Evolutionary conservation across 1,284 basidiomycete genomes (phyloP).

Genomic region (Tetrapyrgos nigripes): DNA sequence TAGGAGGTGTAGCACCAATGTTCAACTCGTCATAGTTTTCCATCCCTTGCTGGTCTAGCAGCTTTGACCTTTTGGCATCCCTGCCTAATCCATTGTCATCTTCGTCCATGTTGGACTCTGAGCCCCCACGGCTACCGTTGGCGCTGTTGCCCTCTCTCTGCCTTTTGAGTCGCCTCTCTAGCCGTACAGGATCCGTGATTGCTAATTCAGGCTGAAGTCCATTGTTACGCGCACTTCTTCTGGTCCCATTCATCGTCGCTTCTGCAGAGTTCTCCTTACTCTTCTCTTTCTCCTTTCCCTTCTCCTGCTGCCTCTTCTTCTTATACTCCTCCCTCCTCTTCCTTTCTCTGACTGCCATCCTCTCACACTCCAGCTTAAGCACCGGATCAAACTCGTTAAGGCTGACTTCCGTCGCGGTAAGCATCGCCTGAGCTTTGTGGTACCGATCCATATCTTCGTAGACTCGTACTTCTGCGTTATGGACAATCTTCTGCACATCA

Average conservation of each 20-base stretch:
- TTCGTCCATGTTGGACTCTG: conserved; percentile 59
- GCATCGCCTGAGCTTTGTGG: conserved; percentile 85
- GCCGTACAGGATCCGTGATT: conserved; percentile 73
- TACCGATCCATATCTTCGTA: conserved; percentile 80
- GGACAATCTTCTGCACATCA: conserved; percentile 11
- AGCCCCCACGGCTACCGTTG: conserved; percentile 44
- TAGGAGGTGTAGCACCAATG: conserved; percentile 38
- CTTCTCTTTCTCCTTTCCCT: conserved; percentile 33
- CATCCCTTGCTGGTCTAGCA: conserved; percentile 48
- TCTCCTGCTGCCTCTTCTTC: conserved; percentile 55
- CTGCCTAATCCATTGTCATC: conserved; percentile 54
- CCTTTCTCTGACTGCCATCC: conserved; percentile 84
- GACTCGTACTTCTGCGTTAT: conserved; percentile 62
- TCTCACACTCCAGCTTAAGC: conserved; percentile 86
- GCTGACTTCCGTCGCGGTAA: conserved; percentile 86
- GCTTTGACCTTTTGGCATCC: conserved; percentile 62
- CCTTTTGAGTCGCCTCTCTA: conserved; percentile 77
- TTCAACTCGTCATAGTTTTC: conserved; percentile 51
- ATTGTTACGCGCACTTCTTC: conserved; percentile 74
- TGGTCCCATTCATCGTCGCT: conserved; percentile 43
- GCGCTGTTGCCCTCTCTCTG: conserved; percentile 52
- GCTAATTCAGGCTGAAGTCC: conserved; percentile 72
- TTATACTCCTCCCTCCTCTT: conserved; percentile 68
- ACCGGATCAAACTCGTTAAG: conserved; percentile 89
- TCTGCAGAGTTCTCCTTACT: conserved; percentile 33